Evolutionary conservation across 2,329 filamentous ascomycete species (phyloP), one percentile per base, ranked within the genome.

Genomic region (Pseudopithomyces chartarum): DNA sequence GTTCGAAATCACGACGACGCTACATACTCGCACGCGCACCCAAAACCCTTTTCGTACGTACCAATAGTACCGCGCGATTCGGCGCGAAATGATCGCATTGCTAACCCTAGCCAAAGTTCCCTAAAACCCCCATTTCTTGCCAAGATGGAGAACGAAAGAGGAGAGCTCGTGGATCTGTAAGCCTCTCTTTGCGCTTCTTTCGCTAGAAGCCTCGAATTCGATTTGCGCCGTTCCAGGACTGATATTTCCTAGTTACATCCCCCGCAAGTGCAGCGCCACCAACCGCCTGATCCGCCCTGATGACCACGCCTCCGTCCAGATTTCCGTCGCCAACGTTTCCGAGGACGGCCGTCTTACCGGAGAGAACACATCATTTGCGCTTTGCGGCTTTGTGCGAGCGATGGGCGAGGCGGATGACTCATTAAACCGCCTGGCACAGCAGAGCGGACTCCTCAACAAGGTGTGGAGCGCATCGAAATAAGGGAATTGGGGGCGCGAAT

Each of bases 321-420:
- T 50, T 20, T 40, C 34, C 19, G 19, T 50, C 36, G 47, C 34
- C 47, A 50, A 50, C 34, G 47, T 50, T 22, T 26, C 20, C 13
- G 34, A 19, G 13, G 34, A 50, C 22, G 36, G 34, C 12, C 47
- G 36, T 34, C 22, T 22, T 22, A 40, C 47, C 7, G 47, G 47
- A 7, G 34, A 50, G 1, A 50, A 50, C 47, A 39, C 34, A 1
- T 29, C 22, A 15, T 50, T 40, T 15, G 47, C 47, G 20, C 47
- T 50, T 8, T 50, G 13, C 7, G 47, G 47, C 11, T 50, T 50
- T 23, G 47, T 50, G n/a, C 34, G 36, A 2, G 47, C 34, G 15
- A 50, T 50, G 47, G 47, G 47, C 47, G 47, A 50, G 47, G 36
- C 34, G 13, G 47, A 50, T 13, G 47, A 50, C 47, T 50, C 47